Evolutionary conservation across 106 monocot species (phyloP).

Genomic region (Triglochin maritima): DNA sequence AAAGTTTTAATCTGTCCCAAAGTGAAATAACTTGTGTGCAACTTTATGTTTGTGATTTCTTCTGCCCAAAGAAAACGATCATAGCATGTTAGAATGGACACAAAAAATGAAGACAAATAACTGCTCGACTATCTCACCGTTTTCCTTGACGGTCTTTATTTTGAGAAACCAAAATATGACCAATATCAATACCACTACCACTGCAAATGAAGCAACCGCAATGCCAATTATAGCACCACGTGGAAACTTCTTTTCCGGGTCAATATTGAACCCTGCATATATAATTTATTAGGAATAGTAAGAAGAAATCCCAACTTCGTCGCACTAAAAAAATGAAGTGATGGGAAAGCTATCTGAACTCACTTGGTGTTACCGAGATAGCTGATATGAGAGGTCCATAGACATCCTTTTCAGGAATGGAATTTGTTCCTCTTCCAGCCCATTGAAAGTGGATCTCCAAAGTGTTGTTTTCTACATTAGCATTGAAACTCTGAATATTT

Average conservation of each 20-base stretch:
- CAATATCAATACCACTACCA: constrained; percentile 5
- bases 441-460: constrained; percentile 14
- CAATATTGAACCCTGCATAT: constrained; percentile 23
- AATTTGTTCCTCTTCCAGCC: constrained; percentile 14
- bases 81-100: neutral
- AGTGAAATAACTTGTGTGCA: constrained; percentile 4
- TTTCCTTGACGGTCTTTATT: neutral
- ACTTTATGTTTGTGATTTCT: constrained; percentile 3
- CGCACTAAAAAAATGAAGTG: neutral
- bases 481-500: constrained; percentile 4
- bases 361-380: constrained; percentile 16
- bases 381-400: constrained; percentile 24
- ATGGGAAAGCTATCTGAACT: neutral
- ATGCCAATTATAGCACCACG: constrained; percentile 10
- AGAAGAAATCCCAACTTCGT: neutral
- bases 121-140: neutral
- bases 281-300: neutral
- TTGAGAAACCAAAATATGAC: constrained; percentile 6
- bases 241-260: constrained; percentile 6
- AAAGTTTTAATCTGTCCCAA: constrained; percentile 15
- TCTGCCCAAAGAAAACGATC: neutral
- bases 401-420: constrained; percentile 8
- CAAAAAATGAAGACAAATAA: neutral
- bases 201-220: neutral
- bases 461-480: neutral